Evolutionary conservation across 805 yeast genomes (phyloP), one percentile per base, ranked within the genome.

Genomic region (Starmerella sirachaensis): DNA sequence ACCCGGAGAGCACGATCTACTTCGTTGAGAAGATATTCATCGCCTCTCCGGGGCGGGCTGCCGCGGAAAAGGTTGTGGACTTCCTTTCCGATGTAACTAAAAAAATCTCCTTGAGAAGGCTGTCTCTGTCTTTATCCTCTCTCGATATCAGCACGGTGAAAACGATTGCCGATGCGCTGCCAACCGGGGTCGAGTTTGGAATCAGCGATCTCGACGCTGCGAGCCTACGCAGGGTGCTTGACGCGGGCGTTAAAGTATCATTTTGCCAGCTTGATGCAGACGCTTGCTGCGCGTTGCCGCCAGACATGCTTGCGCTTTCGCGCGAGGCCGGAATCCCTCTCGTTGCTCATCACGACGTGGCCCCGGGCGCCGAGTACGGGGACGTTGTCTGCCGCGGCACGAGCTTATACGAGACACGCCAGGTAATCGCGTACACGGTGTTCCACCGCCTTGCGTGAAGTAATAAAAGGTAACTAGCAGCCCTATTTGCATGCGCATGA

Each of bases 231-330:
- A 26, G 28, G 16, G n/a, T 31, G 12, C 5, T 27, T 3, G 31
- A 13, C 18, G 35, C 18, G 6, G 27, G 25, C 8, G 14, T 36
- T 11, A 28, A n/a, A 3, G 14, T 40, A 5, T 14, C 38, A 8
- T 43, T 56, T 6, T 54, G 57, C 39, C 59, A 55, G 33, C 53
- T 59, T 36, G 54, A 58, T 31, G 54, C 58, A 16, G 47, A 48
- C 13, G 62, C 58, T 32, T 59, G 62, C 47, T 57, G 61, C 37
- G 59, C 54, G 10, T 49, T 59, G 17, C 61, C 63, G 4, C 54
- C 56, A 9, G 52, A 55, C 13, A 45, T 59, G 16, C 37, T 56
- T 13, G 32, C 37, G 13, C 38, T 57, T 13, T 51, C 59, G 12
- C 46, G 48, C 29, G 45, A 47, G 10, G 49, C 46, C 12, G 44